Base-by-base conservation (phyloP, 768 basidiomycete species). In the Obba rivulosa region DNA sequence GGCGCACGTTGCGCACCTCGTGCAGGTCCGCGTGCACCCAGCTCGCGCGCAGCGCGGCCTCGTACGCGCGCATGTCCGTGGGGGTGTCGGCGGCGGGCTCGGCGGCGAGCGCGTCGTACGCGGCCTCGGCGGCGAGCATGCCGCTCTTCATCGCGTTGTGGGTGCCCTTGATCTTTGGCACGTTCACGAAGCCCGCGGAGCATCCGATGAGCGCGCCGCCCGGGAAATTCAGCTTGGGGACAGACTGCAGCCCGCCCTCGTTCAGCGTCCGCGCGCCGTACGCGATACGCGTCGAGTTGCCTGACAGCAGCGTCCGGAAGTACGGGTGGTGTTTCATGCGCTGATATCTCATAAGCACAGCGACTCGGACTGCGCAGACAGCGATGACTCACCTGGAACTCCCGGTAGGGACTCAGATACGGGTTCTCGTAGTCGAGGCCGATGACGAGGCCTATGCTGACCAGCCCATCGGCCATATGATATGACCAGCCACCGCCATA, bases 141-240 rank as follows among this genome's bases (percentile, higher is more conserved):
- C 96, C 96, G 34, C 87, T 91, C 76, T 98, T 94, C 96, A 99
- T 98, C 2, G 95, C 93, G 51, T 94, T 98, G 64, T 98, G 96
- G 0, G 94, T 95, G 13, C 95, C 95, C 63, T 98, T 98, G 69
- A 99, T 98, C 69, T 96, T 98, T 13, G 94, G 87, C 10, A 96
- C 78, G 69, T 98, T 98, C 51, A 99, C 78, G 64, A 98, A 93
- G 11, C 95, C 95, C 1, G 94, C 96, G 0, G 92, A 86, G 68
- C 94, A 97, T 0, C 95, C 96, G 34, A 99, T 81, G 22, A 98
- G 70, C 1, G 93, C 95, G 2, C 95, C 95, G 1, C 96, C 94
- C 0, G 96, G 96, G 69, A 92, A 99, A 69, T 81, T 73, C 53
- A 80, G 75, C 60, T 78, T 78, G 1, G 96, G 96, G 17, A 98